Evolutionary conservation across 768 basidiomycete species (phyloP).

Genomic region (Boletellus emodensis): DNA sequence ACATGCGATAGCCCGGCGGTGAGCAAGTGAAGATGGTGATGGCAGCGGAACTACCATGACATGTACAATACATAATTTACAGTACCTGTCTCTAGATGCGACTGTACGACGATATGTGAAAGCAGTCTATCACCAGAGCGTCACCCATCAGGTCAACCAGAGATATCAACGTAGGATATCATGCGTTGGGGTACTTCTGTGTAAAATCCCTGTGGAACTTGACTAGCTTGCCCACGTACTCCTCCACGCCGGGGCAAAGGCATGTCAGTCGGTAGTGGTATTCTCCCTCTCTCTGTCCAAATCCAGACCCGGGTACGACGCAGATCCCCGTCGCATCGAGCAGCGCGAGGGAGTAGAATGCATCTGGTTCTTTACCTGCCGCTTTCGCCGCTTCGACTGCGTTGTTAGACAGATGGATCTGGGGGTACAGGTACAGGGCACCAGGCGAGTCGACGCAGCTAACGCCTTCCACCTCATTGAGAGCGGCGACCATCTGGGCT

Average conservation of each 20-base stretch:
- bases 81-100: not conserved
- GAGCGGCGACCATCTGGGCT: constrained; percentile 66
- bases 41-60: constrained; percentile 17
- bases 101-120: constrained; percentile 1
- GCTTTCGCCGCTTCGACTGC: constrained; percentile 70
- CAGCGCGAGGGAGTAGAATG: constrained; percentile 79
- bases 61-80: not conserved
- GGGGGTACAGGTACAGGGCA: constrained; percentile 91
- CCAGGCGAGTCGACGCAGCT: constrained; percentile 88
- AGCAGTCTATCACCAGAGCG: not conserved
- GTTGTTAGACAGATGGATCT: constrained; percentile 65
- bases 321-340: constrained; percentile 92
- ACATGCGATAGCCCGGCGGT: constrained; percentile 49
- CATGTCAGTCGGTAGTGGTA: constrained; percentile 93
- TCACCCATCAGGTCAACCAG: not conserved
- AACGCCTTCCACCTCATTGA: constrained; percentile 82
- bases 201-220: constrained; percentile 63
- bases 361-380: constrained; percentile 79
- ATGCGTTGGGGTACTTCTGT: constrained; percentile 38
- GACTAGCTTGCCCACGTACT: constrained; percentile 84
- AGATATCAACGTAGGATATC: constrained; percentile 3
- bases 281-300: constrained; percentile 88
- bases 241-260: constrained; percentile 90
- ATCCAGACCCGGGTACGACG: constrained; percentile 90
- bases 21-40: constrained; percentile 36